Conservation (phyloP, 192 early-diverging fungal genomes). For the Lobosporangium transversale region DNA sequence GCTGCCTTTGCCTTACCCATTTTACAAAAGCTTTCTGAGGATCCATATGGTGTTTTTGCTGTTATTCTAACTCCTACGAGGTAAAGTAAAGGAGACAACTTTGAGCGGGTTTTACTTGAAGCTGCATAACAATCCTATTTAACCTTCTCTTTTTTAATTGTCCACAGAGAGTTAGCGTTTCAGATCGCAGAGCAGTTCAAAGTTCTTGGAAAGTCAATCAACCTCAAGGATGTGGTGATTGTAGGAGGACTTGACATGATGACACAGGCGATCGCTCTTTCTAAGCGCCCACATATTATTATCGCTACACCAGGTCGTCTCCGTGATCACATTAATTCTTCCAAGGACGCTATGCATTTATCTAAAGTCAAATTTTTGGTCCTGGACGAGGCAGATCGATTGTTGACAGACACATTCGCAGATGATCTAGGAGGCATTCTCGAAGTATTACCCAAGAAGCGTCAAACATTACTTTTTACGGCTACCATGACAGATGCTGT, state of each 20-base stretch:
- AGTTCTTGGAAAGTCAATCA: constrained; percentile 89
- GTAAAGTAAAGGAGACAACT: constrained; percentile 39
- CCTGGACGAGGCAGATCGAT: constrained; percentile 95
- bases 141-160: neutral
- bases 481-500: constrained; percentile 97
- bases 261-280: constrained; percentile 88
- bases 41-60: constrained; percentile 96
- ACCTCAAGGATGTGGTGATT: constrained; percentile 83
- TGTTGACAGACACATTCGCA: constrained; percentile 88
- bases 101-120: too few relatives aligned
- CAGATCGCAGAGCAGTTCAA: constrained; percentile 99
- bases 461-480: constrained; percentile 95
- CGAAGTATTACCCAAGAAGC: constrained; percentile 75
- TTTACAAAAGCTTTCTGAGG: constrained; percentile 92
- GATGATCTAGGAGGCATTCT: constrained; percentile 85
- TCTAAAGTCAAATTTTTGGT: constrained; percentile 85
- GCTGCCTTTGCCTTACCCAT: constrained; percentile 98
- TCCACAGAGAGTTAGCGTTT: constrained; percentile 89
- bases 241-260: constrained; percentile 98
- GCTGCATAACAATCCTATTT: too few relatives aligned
- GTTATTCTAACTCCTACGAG: constrained; percentile 96
- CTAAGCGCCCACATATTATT: constrained; percentile 87
- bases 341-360: constrained; percentile 76
- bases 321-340: constrained; percentile 91
- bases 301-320: constrained; percentile 96